Evolutionary conservation across 345 rosid species (phyloP).

Genomic region (Murraya koenigii): DNA sequence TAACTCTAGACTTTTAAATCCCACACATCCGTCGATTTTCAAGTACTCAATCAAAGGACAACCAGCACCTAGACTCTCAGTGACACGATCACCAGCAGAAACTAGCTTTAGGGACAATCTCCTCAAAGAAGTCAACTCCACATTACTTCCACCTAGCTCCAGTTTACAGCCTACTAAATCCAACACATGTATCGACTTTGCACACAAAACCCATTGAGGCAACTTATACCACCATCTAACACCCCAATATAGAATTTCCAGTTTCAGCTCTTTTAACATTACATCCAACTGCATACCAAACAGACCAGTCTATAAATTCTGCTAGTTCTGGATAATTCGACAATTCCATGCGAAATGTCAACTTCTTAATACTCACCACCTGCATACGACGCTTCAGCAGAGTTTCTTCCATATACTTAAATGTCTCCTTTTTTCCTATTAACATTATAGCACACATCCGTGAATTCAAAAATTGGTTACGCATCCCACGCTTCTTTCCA

Average conservation of each 20-base stretch:
- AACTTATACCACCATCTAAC: neutral
- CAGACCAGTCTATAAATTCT: neutral
- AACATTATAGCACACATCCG: neutral
- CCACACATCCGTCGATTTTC: neutral
- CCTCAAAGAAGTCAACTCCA: neutral
- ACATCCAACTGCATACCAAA: neutral
- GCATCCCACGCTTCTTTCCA: slow-evolving; percentile 1
- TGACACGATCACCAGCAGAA: neutral
- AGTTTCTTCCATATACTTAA: neutral
- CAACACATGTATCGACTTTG: neutral
- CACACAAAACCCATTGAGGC: neutral
- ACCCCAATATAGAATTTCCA: neutral
- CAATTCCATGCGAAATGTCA: neutral
- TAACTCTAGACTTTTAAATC: neutral
- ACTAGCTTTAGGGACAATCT: neutral
- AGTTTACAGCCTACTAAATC: neutral
- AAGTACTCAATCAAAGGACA: neutral
- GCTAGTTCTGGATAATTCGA: neutral
- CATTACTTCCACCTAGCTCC: neutral
- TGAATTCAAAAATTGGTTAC: neutral
- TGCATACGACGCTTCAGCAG: neutral
- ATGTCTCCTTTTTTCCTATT: neutral
- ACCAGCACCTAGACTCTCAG: neutral
- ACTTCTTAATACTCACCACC: neutral
- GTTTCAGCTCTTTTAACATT: neutral